Percentiles rank a stretch among this genome's conserved stretches.
Conservation (phyloP, 2,329 filamentous ascomycete genomes). For the Colletotrichum kahawae region DNA sequence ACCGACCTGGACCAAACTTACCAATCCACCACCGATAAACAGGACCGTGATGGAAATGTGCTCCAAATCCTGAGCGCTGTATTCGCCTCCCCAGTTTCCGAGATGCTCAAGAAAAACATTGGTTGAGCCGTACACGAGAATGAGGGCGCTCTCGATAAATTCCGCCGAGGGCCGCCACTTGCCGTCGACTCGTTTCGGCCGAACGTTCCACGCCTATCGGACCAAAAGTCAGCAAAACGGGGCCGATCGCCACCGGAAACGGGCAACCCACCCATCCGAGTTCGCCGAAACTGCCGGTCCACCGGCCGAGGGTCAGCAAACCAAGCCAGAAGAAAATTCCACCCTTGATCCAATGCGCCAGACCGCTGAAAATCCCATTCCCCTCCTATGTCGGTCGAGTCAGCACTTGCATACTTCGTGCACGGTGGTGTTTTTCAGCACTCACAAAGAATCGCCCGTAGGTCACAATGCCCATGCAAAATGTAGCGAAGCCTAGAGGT, state of each 20-base stretch:
- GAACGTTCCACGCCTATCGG: slow-evolving; percentile 82
- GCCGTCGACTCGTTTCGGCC: slow-evolving; percentile 61
- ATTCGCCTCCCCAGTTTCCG: slow-evolving; percentile 71
- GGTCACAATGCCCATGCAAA: slow-evolving; percentile 75
- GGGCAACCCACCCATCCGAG: slow-evolving; percentile 73
- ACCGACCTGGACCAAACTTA: slow-evolving; percentile 44
- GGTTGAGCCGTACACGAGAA: slow-evolving; percentile 86
- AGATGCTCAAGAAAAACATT: slow-evolving; percentile 95
- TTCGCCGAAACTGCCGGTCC: slow-evolving; percentile 88
- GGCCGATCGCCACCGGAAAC: background rate
- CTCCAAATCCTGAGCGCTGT: slow-evolving; percentile 83
- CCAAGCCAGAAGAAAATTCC: slow-evolving; percentile 96
- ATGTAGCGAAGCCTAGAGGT: slow-evolving; percentile 75
- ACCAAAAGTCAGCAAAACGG: slow-evolving; percentile 12
- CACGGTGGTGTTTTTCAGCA: slow-evolving; percentile 24
- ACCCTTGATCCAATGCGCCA: slow-evolving; percentile 94
- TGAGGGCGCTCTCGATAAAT: slow-evolving; percentile 87
- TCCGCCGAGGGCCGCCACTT: slow-evolving; percentile 81
- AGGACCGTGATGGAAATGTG: slow-evolving; percentile 92
- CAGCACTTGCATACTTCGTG: background rate
- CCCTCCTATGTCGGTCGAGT: slow-evolving; percentile 58
- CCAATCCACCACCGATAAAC: slow-evolving; percentile 90
- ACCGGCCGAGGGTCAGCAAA: slow-evolving; percentile 83
- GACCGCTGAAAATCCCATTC: slow-evolving; percentile 74
- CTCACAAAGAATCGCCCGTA: slow-evolving; percentile 87